phyloP scores from a whole-genome alignment of 192 early-diverging fungal genomes.

The Phycomyces blakesleeanus region DNA sequence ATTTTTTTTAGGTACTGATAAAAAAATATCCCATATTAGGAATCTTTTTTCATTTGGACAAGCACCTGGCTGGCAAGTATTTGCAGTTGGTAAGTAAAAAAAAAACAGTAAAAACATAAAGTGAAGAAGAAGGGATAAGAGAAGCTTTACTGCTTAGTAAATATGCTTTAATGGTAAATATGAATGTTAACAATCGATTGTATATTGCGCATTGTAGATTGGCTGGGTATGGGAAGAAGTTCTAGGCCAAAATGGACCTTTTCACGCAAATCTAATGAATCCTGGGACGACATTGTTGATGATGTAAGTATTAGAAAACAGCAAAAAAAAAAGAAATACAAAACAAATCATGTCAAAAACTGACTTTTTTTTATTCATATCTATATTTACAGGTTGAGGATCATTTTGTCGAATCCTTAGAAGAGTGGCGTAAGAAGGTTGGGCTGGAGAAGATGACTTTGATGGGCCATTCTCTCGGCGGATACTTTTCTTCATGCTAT shows the following conservation, averaged over 20 bases:
- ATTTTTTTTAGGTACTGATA: not conserved
- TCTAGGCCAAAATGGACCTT: constrained; percentile 64
- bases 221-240: constrained; percentile 93
- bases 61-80: constrained; percentile 54
- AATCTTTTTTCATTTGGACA: constrained; percentile 48
- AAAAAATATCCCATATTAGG: constrained; percentile 12
- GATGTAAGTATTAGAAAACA: no score
- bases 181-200: constrained; percentile 22
- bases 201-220: constrained; percentile 74
- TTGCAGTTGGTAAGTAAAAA: constrained; percentile 43
- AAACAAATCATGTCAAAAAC: no score
- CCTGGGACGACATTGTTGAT: constrained; percentile 46
- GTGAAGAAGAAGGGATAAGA: no score
- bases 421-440: constrained; percentile 78
- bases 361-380: constrained; percentile 1
- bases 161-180: not conserved
- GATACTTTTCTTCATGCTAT: constrained; percentile 83
- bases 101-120: no score
- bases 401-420: constrained; percentile 89
- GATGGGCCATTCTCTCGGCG: constrained; percentile 82
- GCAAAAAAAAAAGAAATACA: no score
- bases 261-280: constrained; percentile 24
- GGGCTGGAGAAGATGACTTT: constrained; percentile 83
- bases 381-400: constrained; percentile 50
- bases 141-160: not conserved